A percentile compares a stretch with the other conserved stretches of the same genome.
These are phyloP conservation scores for Zygoascus sp. DNA, from an alignment of 1,139 yeast genomes.

Conservation along the genomic window DNA sequence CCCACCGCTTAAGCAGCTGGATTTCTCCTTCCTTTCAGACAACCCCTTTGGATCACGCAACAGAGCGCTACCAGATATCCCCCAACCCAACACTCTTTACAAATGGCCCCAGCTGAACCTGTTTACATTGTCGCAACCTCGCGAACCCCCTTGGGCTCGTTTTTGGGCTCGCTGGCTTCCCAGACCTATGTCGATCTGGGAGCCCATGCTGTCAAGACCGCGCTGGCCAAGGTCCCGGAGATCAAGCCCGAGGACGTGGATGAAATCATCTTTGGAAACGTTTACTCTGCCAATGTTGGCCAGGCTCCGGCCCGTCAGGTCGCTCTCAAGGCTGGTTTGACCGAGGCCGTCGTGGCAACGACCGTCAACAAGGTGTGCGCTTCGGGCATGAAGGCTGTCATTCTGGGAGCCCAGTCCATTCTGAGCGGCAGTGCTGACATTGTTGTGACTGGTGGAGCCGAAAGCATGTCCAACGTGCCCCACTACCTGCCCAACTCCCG, in stretches of 20 bases:
- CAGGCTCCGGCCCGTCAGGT: conserved; percentile 99
- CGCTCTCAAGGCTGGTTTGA: conserved; percentile 82
- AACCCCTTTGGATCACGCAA: neutral
- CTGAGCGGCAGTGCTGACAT: conserved; percentile 86
- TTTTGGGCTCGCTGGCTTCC: conserved; percentile 77
- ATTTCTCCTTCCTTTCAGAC: neutral
- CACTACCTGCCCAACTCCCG: conserved; percentile 87
- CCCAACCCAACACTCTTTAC: neutral
- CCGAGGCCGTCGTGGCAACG: conserved; percentile 73
- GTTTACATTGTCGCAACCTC: conserved; percentile 89
- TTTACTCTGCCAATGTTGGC: conserved; percentile 87
- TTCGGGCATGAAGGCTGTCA: conserved; percentile 88
- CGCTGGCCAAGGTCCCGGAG: conserved; percentile 76
- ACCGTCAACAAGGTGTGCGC: conserved; percentile 97
- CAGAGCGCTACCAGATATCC: neutral
- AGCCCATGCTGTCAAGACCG: conserved; percentile 85
- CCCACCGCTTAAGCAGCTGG: too few relatives aligned
- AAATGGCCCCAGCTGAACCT: conserved; percentile 25
- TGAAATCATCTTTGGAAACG: conserved; percentile 91
- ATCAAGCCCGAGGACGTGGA: conserved; percentile 73
- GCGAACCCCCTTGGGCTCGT: conserved; percentile 94
- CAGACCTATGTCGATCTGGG: conserved; percentile 82
- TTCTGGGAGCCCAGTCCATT: conserved; percentile 86
- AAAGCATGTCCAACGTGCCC: conserved; percentile 94
- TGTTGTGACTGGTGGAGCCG: conserved; percentile 96